Base-by-base conservation (phyloP, 345 rosid genomes). In the Erysimum cheiranthoides region DNA sequence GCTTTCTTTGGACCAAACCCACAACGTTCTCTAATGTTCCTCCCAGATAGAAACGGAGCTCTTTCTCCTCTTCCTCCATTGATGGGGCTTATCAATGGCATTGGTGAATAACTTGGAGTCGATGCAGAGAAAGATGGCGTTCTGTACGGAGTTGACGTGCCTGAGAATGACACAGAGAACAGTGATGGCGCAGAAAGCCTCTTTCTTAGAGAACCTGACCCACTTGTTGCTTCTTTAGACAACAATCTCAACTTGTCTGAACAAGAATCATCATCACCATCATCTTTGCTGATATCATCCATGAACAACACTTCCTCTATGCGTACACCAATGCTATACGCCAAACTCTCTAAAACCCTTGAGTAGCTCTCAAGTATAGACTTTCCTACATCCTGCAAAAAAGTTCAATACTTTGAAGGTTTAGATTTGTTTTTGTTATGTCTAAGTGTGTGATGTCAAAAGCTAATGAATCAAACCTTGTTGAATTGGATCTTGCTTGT, bases 311-410 rank as follows among this genome's bases (percentile, higher is more conserved):
- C 74, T 69, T 95, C 99, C 43, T 92, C 98, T 45, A 95, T 90
- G 5, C 99, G 86, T 8, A 97, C 97, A 21, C 89, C 86, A 14
- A 92, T 90, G 76, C 86, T 95, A 70, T 84, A 95, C 6, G 98
- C 97, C 66, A 92, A 73, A 78, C 96, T 88, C 86, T 95, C 99
- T 32, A 95, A 65, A 21, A 90, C 97, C 72, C 99, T 89, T 25
- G 99, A 92, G 81, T 95, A 95, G 91, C 99, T 87, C 86, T 95
- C 99, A 64, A 95, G 80, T 74, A 95, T 89, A 46, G 99, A 86
- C 79, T 95, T 92, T 25, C 98, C 99, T 4, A 90, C 88, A 82
- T 95, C 99, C 99, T 95, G 81, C 60, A 73, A 76, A 21, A 36
- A 70, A 21, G 17, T 21, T 61, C 32, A 51, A 40, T 31, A 61